Evolutionary conservation across 768 basidiomycete genomes (phyloP).

Genomic region (Pleurotus eryngii): DNA sequence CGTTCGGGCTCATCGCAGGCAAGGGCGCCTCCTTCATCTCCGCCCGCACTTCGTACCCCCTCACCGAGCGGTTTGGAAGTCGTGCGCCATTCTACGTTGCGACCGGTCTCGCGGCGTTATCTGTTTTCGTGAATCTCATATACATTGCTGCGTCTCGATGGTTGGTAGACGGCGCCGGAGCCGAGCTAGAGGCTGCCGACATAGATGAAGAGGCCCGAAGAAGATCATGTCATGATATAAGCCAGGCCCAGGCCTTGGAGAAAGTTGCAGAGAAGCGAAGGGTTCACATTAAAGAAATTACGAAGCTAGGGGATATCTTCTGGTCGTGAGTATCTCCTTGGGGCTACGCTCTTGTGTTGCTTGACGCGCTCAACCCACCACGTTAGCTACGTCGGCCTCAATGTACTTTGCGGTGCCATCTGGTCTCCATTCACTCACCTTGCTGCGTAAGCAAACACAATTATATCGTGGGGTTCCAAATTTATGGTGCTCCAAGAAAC

Average conservation of each 20-base stretch:
- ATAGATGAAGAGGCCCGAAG: slow-evolving; percentile 51
- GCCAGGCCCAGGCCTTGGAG: slow-evolving; percentile 60
- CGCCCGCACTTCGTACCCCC: slow-evolving; percentile 71
- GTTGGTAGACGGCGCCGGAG: slow-evolving; percentile 58
- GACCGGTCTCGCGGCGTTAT: slow-evolving; percentile 58
- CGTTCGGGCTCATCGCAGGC: slow-evolving; percentile 79
- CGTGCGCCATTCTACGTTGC: slow-evolving; percentile 75
- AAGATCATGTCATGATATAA: slow-evolving; percentile 38
- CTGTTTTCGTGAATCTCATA: slow-evolving; percentile 64
- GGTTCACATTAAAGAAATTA: slow-evolving; percentile 58
- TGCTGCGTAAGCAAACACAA: slow-evolving; percentile 50
- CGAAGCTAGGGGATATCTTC: slow-evolving; percentile 70
- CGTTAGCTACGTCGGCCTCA: slow-evolving; percentile 67
- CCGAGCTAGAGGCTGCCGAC: slow-evolving; percentile 64
- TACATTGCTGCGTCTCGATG: slow-evolving; percentile 65
- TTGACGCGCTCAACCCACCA: slow-evolving; percentile 5
- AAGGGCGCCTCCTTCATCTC: slow-evolving; percentile 77
- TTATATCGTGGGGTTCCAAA: background rate
- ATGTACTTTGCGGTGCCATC: slow-evolving; percentile 70
- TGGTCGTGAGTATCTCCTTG: slow-evolving; percentile 55
- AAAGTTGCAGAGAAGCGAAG: slow-evolving; percentile 63
- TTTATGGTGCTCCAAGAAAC: slow-evolving; percentile 42
- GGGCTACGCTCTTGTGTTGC: background rate
- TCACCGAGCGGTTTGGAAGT: slow-evolving; percentile 63
- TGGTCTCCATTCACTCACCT: slow-evolving; percentile 81